Conservation (phyloP, 108 stramenopile species). For the Cyclotella cryptica region DNA sequence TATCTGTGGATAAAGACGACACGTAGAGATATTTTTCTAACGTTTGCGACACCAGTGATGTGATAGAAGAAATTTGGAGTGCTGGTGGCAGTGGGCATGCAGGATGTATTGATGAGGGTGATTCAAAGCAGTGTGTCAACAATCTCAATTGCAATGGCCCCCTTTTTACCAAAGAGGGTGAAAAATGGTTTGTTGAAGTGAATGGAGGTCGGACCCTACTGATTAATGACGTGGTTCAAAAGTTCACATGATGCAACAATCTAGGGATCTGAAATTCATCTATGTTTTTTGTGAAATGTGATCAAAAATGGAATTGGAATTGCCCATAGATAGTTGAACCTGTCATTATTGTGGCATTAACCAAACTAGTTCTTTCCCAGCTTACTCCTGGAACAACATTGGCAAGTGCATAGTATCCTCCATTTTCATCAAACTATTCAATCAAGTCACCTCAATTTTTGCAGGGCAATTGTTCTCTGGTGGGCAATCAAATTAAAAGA, state of each 20-base stretch:
- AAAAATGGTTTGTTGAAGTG: constrained; percentile 8
- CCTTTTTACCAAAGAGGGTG: not conserved
- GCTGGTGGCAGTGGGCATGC: not conserved
- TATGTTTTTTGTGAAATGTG: too few relatives aligned
- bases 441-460: constrained; percentile 4
- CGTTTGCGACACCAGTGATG: not conserved
- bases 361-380: not conserved
- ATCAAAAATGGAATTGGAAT: too few relatives aligned
- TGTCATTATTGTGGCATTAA: not conserved
- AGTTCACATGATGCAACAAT: not conserved
- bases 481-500: not conserved
- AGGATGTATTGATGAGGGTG: not conserved
- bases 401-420: not conserved
- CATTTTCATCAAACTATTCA: not conserved
- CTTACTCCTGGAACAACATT: not conserved
- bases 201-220: not conserved
- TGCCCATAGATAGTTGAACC: too few relatives aligned
- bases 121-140: not conserved
- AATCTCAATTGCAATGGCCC: not conserved
- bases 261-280: not conserved
- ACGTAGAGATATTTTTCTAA: not conserved
- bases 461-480: not conserved
- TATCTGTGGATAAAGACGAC: not conserved
- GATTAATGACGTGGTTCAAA: not conserved
- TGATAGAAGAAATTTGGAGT: constrained; percentile 1